A percentile compares a stretch with the other conserved stretches of the same genome.
These are phyloP conservation scores for Pneumocystis murina DNA, from an alignment of 1,139 yeast species.

Conservation along the genomic window DNA sequence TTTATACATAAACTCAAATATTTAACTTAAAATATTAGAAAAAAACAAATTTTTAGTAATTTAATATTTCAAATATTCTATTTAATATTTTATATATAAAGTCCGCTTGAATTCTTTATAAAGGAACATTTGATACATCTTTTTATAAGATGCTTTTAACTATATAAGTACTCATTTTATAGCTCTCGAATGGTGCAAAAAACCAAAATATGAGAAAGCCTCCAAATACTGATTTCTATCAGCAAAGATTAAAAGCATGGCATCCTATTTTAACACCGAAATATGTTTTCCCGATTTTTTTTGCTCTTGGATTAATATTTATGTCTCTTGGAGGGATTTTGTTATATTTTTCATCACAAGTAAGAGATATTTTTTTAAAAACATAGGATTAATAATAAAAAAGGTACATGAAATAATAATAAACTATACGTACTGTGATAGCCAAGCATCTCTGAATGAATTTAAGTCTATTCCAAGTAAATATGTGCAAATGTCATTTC, in stretches of 20 bases:
- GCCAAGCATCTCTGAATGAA: slow-evolving; percentile 35
- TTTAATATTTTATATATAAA: neutral
- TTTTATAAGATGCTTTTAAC: neutral
- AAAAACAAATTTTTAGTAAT: too few species aligned
- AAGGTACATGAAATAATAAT: slow-evolving; percentile 60
- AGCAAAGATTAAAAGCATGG: slow-evolving; percentile 35
- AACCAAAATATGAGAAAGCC: neutral
- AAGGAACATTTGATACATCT: neutral
- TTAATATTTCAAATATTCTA: too few species aligned
- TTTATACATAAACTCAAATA: too few species aligned
- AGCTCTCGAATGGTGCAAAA: neutral
- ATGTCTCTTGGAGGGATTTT: slow-evolving; percentile 87
- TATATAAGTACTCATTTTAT: neutral
- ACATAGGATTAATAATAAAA: neutral
- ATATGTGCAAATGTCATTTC: slow-evolving; percentile 12
- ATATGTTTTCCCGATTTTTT: slow-evolving; percentile 69
- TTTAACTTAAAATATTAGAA: neutral
- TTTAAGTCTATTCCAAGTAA: slow-evolving; percentile 39
- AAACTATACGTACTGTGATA: slow-evolving; percentile 65
- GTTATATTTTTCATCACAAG: slow-evolving; percentile 57
- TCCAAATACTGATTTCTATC: slow-evolving; percentile 32
- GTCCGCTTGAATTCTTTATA: neutral
- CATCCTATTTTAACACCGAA: slow-evolving; percentile 81
- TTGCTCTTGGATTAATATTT: slow-evolving; percentile 63
- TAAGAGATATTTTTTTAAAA: neutral